Conservation (phyloP, 2,329 filamentous ascomycete genomes). For the Aphanocladium album region DNA sequence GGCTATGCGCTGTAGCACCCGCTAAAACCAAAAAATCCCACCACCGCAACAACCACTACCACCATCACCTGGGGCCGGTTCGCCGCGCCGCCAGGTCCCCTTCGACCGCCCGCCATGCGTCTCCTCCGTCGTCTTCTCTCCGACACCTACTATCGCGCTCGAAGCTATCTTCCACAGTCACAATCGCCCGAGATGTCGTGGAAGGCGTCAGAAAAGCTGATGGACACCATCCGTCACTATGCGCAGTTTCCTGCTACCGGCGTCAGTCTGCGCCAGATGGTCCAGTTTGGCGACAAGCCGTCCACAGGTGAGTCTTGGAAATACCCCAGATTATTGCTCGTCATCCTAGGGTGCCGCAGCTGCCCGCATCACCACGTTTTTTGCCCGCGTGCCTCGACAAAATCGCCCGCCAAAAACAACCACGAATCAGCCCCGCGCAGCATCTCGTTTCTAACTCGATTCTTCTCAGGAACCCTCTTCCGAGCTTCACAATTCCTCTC, state of each 20-base stretch:
- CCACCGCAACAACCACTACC: not conserved
- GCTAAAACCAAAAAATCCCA: too few species aligned
- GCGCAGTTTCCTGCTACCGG: constrained; percentile 95
- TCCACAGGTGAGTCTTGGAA: constrained; percentile 70
- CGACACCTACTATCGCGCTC: constrained; percentile 11
- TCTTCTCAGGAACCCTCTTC: constrained; percentile 79
- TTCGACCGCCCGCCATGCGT: constrained; percentile 9
- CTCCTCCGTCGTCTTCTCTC: constrained; percentile 13
- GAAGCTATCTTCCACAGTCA: constrained; percentile 3
- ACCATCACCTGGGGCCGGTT: constrained; percentile 6
- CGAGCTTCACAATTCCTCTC: constrained; percentile 97
- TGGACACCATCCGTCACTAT: constrained; percentile 97
- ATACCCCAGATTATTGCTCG: constrained; percentile 56
- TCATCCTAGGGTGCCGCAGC: constrained; percentile 64
- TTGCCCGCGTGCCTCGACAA: constrained; percentile 1
- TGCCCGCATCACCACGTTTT: not conserved
- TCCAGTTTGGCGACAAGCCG: constrained; percentile 93
- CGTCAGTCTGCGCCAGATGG: constrained; percentile 96
- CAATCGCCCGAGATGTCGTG: constrained; percentile 65
- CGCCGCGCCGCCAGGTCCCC: constrained; percentile 7
- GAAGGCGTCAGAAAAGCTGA: constrained; percentile 84
- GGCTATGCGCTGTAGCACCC: not conserved
- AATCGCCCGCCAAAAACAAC: not conserved
- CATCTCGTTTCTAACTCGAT: not conserved
- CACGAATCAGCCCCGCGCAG: not conserved